Conservation (phyloP, 1,139 yeast species). For the Pichia sp. region DNA sequence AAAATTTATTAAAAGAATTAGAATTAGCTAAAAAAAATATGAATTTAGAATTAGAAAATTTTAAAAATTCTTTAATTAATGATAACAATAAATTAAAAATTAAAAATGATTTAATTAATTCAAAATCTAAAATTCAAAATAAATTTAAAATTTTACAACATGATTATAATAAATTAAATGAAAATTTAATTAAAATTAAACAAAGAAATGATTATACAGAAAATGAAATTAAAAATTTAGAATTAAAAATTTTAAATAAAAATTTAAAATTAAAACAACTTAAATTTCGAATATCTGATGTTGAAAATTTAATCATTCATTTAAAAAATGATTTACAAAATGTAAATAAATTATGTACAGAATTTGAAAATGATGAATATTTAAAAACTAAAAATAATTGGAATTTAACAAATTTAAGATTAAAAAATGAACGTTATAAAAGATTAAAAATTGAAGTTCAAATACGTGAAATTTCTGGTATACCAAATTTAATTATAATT, state of each 20-base stretch:
- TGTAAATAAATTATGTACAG: slow-evolving; percentile 4
- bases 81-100: not conserved
- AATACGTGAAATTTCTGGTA: slow-evolving; percentile 13
- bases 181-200: not conserved
- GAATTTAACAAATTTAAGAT: not conserved
- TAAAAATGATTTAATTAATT: not conserved
- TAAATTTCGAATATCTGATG: slow-evolving; percentile 2
- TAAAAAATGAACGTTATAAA: slow-evolving; percentile 7
- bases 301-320: slow-evolving; percentile 6
- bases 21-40: slow-evolving; percentile 6
- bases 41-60: not conserved
- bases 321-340: slow-evolving; percentile 6
- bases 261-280: not conserved
- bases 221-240: not conserved
- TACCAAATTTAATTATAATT: slow-evolving; percentile 7
- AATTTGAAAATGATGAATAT: slow-evolving; percentile 10
- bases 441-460: slow-evolving; percentile 14
- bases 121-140: not conserved
- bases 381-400: not conserved
- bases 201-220: not conserved
- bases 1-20: slow-evolving; percentile 1
- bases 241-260: not conserved
- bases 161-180: not conserved
- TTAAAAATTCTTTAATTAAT: not conserved
- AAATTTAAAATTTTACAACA: not conserved